Percentiles rank a stretch among this genome's conserved stretches.
Conservation (phyloP, 495 filamentous ascomycete species). For the Hyaloscypha bicolor region DNA sequence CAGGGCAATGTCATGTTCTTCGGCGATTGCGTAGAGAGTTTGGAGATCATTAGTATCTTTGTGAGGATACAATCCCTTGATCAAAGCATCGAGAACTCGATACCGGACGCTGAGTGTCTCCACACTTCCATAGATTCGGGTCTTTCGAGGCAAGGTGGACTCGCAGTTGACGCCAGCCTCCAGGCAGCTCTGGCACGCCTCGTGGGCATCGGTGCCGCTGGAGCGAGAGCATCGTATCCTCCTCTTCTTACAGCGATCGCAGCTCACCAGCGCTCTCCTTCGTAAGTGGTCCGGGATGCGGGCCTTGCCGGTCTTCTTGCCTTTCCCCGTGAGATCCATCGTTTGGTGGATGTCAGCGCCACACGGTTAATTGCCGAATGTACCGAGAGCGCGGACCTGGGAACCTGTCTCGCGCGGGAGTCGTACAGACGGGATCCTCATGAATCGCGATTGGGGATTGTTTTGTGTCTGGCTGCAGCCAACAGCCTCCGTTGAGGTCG, state of each 20-base stretch:
- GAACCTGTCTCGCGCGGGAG: not conserved
- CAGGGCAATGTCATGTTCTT: slow-evolving; percentile 27
- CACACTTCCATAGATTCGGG: slow-evolving; percentile 53
- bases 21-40: slow-evolving; percentile 29
- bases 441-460: not conserved
- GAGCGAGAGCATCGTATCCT: slow-evolving; percentile 43
- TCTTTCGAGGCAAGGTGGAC: slow-evolving; percentile 49
- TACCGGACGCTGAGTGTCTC: slow-evolving; percentile 49
- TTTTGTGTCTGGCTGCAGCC: not conserved
- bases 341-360: not conserved
- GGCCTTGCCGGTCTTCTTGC: slow-evolving; percentile 31
- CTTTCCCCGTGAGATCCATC: slow-evolving; percentile 25
- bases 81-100: slow-evolving; percentile 46
- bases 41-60: slow-evolving; percentile 39
- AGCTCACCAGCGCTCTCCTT: slow-evolving; percentile 39
- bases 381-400: not conserved
- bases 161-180: slow-evolving; percentile 45
- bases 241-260: slow-evolving; percentile 42
- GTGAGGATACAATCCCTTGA: slow-evolving; percentile 48
- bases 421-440: not conserved
- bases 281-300: slow-evolving; percentile 41
- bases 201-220: slow-evolving; percentile 28
- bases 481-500: not conserved
- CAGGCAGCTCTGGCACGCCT: slow-evolving; percentile 44
- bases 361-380: not conserved